Conservation (phyloP, 345 rosid species). For the Clausena lansium region DNA sequence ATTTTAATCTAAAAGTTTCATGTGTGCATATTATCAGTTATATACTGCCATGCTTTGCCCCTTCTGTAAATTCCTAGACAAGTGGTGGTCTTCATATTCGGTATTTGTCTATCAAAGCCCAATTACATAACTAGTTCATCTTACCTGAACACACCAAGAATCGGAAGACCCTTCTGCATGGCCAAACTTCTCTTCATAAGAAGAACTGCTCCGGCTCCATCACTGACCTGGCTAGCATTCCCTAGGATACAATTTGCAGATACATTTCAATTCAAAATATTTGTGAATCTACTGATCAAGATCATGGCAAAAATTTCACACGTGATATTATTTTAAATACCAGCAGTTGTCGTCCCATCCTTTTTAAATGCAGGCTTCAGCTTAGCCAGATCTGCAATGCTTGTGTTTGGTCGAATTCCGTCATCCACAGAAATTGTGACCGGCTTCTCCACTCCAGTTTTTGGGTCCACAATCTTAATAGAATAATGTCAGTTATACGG, state of each 20-base stretch:
- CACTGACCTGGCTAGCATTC: constrained; percentile 95
- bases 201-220: constrained; percentile 96
- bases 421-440: constrained; percentile 69
- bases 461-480: constrained; percentile 69
- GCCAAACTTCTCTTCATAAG: constrained; percentile 91
- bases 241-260: constrained; percentile 38
- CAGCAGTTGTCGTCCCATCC: constrained; percentile 90
- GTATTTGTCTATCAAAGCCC: not conserved
- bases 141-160: constrained; percentile 92
- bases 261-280: constrained; percentile 10
- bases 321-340: constrained; percentile 31
- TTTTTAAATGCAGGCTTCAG: constrained; percentile 82
- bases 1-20: not conserved
- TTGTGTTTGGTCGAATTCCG: constrained; percentile 76
- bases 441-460: constrained; percentile 74
- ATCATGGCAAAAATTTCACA: not conserved
- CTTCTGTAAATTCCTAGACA: not conserved
- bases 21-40: not conserved
- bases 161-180: constrained; percentile 77
- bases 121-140: not conserved
- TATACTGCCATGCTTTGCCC: not conserved
- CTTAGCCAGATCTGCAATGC: constrained; percentile 64
- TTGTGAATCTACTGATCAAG: not conserved
- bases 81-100: too few species aligned
- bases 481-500: constrained; percentile 19